These are phyloP conservation scores for Trametes villosa DNA, from an alignment of 768 basidiomycete genomes.

Conservation along the genomic window DNA sequence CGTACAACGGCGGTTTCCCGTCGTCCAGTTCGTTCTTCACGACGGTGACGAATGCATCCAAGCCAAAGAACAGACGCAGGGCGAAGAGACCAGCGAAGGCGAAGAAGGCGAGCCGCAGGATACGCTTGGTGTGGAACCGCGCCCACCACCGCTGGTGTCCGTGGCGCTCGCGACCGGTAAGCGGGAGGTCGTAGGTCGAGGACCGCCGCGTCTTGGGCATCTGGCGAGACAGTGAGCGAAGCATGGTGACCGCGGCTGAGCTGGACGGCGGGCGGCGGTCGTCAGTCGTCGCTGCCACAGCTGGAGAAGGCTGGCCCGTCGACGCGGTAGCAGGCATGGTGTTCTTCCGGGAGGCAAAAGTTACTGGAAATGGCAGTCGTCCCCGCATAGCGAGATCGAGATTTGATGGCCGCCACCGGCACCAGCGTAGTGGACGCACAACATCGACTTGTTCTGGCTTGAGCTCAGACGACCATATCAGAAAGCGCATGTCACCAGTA, in stretches of 20 bases:
- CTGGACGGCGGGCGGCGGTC: background rate
- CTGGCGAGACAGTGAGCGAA: conserved; percentile 13
- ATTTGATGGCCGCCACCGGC: too few species aligned
- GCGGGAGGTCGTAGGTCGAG: conserved; percentile 14
- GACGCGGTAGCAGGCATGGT: background rate
- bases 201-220: background rate
- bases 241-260: conserved; percentile 12
- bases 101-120: conserved; percentile 10
- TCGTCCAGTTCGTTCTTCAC: background rate
- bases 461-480: too few species aligned
- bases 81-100: background rate
- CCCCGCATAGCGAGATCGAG: too few species aligned
- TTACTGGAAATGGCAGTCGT: background rate
- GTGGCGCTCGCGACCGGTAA: conserved; percentile 6
- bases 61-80: conserved; percentile 10
- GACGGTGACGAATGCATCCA: background rate
- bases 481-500: too few species aligned
- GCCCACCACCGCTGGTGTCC: conserved; percentile 8
- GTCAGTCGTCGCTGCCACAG: conserved; percentile 2
- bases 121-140: conserved; percentile 12
- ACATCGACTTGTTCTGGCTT: too few species aligned
- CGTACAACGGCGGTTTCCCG: conserved; percentile 32
- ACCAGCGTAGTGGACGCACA: too few species aligned
- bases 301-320: background rate
- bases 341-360: background rate